Conservation (phyloP, 768 basidiomycete species). For the Phanerochaete carnosa region DNA sequence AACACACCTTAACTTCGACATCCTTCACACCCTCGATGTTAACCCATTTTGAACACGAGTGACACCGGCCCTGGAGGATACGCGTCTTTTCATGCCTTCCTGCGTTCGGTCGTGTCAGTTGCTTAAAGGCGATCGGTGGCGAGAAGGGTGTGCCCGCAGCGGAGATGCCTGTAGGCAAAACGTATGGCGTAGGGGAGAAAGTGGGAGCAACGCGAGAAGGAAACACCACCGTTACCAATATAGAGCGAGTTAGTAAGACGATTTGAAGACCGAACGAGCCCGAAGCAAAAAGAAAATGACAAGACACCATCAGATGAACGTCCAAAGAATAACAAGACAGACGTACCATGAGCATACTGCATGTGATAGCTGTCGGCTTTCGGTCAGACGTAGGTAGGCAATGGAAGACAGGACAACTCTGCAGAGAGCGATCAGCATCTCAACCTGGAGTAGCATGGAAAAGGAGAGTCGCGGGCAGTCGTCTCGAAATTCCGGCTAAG, state of each 20-base stretch:
- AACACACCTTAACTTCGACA: constrained; percentile 62
- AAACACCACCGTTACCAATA: too few species aligned
- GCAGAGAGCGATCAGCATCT: neutral
- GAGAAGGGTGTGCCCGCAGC: constrained; percentile 70
- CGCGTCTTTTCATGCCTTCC: constrained; percentile 57
- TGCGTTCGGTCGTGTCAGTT: constrained; percentile 38
- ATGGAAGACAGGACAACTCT: constrained; percentile 5
- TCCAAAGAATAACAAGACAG: neutral
- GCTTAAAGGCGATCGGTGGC: constrained; percentile 66
- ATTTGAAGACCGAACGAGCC: neutral
- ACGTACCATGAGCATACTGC: constrained; percentile 72
- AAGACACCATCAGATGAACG: neutral
- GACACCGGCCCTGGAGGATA: constrained; percentile 73
- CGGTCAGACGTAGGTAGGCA: neutral
- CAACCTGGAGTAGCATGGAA: too few species aligned
- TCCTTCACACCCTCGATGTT: constrained; percentile 71
- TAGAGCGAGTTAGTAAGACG: neutral
- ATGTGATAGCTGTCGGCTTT: constrained; percentile 64
- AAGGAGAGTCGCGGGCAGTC: neutral
- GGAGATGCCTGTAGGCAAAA: constrained; percentile 54
- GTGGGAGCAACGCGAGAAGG: neutral
- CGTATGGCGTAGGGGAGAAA: neutral
- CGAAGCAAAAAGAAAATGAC: neutral
- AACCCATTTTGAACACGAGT: constrained; percentile 74
- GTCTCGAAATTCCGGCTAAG: too few species aligned